Percentiles rank a stretch among this genome's conserved stretches.
phyloP scores from a whole-genome alignment of 176 grass and related monocot species.

The Carex littledalei region DNA sequence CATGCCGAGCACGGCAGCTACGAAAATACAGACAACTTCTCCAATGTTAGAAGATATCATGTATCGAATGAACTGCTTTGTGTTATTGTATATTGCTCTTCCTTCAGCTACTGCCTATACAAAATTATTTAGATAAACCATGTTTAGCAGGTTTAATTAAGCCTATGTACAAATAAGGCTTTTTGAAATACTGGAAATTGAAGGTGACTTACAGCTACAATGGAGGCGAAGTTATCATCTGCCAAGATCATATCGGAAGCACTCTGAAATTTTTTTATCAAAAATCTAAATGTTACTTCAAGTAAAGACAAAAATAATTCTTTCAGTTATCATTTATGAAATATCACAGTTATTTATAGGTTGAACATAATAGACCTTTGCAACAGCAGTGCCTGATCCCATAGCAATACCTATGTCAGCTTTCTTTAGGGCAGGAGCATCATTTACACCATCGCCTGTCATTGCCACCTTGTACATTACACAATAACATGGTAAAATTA shows the following conservation, averaged over 20 bases:
- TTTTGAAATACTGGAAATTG: conserved; percentile 28
- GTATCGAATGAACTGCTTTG: conserved; percentile 96
- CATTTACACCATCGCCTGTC: conserved; percentile 99
- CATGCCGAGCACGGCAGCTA: conserved; percentile 95
- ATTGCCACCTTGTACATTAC: conserved; percentile 79
- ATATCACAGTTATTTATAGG: background rate
- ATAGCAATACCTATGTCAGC: conserved; percentile 99
- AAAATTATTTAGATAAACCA: conserved; percentile 30
- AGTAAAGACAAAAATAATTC: background rate
- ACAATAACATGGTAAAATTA: conserved; percentile 6
- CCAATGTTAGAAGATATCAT: conserved; percentile 99
- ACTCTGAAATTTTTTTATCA: conserved; percentile 56
- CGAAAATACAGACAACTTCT: conserved; percentile 98
- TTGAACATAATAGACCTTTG: conserved; percentile 54
- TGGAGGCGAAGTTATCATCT: conserved; percentile 98
- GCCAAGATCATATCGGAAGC: conserved; percentile 99
- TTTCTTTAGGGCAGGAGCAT: conserved; percentile 98
- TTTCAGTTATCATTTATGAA: background rate
- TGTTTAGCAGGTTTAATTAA: conserved; percentile 26
- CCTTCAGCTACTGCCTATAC: conserved; percentile 96
- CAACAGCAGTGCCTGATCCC: conserved; percentile 98
- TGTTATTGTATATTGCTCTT: conserved; percentile 99
- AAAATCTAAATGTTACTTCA: conserved; percentile 17
- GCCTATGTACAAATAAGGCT: background rate
- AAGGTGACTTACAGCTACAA: conserved; percentile 79